Conservation (phyloP, 1,284 basidiomycete species). For the Leccinum huronense region DNA sequence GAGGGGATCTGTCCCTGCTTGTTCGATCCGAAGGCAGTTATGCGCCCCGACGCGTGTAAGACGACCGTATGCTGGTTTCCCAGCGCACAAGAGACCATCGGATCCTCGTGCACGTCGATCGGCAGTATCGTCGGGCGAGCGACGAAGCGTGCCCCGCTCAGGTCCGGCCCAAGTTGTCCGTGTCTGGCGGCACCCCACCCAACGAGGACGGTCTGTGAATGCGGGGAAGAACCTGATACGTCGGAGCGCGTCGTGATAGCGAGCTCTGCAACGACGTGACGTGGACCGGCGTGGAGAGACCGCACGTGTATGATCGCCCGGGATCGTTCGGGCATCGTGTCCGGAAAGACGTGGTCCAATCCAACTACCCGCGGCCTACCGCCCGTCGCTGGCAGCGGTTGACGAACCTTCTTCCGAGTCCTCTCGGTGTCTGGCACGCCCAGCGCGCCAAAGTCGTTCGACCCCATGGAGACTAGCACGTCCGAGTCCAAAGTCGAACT, state of each 20-base stretch:
- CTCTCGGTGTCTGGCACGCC: slow-evolving; percentile 28
- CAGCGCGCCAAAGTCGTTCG: slow-evolving; percentile 80
- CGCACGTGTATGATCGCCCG: slow-evolving; percentile 33
- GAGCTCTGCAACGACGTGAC: slow-evolving; percentile 62
- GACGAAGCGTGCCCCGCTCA: slow-evolving; percentile 17
- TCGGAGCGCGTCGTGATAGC: not conserved
- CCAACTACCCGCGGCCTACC: slow-evolving; percentile 41
- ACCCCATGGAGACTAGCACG: slow-evolving; percentile 74
- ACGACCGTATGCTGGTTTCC: slow-evolving; percentile 74
- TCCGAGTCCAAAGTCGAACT: slow-evolving; percentile 39
- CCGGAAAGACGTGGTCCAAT: slow-evolving; percentile 41
- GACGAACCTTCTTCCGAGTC: not conserved
- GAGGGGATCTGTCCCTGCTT: slow-evolving; percentile 62
- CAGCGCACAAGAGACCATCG: slow-evolving; percentile 44
- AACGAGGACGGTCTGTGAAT: slow-evolving; percentile 40
- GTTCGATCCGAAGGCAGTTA: slow-evolving; percentile 63
- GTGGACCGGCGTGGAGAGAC: slow-evolving; percentile 62
- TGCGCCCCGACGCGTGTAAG: slow-evolving; percentile 47
- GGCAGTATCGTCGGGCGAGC: slow-evolving; percentile 25
- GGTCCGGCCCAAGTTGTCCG: slow-evolving; percentile 63
- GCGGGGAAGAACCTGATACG: not conserved
- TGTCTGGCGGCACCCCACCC: slow-evolving; percentile 86
- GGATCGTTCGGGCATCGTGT: slow-evolving; percentile 18
- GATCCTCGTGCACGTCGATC: slow-evolving; percentile 29
- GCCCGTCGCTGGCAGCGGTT: no score